A percentile compares a stretch with the other conserved stretches of the same genome.
Conservation (phyloP, 371 early-diverging fungal genomes). For the Entomophthora muscae region DNA sequence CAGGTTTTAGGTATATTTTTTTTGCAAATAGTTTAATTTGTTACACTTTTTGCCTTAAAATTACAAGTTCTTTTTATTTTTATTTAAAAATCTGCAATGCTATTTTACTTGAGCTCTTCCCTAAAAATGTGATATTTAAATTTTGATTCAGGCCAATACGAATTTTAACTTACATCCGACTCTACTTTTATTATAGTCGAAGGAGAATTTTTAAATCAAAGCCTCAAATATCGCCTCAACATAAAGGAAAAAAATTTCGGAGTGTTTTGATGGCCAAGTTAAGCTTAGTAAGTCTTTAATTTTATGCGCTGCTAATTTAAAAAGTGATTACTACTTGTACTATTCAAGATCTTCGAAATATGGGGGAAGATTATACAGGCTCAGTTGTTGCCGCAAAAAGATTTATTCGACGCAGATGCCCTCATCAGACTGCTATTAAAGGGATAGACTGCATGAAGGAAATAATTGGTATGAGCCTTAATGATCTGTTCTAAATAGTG, state of each 20-base stretch:
- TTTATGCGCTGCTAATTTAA: not conserved
- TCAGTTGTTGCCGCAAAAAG: constrained; percentile 4
- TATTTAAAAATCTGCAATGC: not conserved
- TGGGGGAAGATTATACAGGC: constrained; percentile 3
- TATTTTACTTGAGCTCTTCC: not conserved
- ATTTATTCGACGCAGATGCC: not conserved
- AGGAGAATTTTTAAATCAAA: not conserved
- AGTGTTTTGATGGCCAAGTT: constrained; percentile 1
- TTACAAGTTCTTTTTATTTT: not conserved
- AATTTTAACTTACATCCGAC: not conserved
- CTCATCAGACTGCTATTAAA: not conserved
- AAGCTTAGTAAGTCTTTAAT: not conserved
- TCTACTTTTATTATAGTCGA: not conserved
- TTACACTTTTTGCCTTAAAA: not conserved
- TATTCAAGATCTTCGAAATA: not conserved
- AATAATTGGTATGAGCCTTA: not conserved
- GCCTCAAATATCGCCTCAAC: not conserved
- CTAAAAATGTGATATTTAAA: too few species aligned
- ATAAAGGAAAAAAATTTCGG: not conserved
- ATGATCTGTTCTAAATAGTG: not conserved
- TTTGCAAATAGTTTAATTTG: not conserved
- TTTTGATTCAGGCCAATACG: too few species aligned
- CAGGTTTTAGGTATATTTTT: constrained; percentile 1
- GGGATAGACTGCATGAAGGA: not conserved
- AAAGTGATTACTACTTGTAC: constrained; percentile 5